A percentile compares a stretch with the other conserved stretches of the same genome.
These are phyloP conservation scores for Penicillium parvum DNA, from an alignment of 495 filamentous ascomycete genomes.

Conservation along the genomic window DNA sequence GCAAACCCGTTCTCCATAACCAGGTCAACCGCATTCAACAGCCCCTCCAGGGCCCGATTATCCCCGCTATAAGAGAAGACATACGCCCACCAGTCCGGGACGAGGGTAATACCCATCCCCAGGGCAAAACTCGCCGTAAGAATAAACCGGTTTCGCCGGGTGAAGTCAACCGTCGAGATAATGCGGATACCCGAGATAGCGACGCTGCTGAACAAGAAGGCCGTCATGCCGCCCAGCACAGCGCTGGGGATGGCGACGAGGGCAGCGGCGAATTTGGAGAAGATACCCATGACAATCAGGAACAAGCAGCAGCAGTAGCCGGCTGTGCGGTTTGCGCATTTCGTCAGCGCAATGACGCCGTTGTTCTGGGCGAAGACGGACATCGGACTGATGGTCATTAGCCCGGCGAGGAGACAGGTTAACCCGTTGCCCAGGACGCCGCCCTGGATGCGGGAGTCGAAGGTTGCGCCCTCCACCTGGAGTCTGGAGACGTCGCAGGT, in stretches of 20 bases:
- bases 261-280: conserved; percentile 88
- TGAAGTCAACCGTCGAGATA: conserved; percentile 73
- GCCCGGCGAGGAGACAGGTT: conserved; percentile 72
- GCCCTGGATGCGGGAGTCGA: conserved; percentile 88
- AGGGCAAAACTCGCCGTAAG: conserved; percentile 72
- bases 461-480: conserved; percentile 71
- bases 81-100: conserved; percentile 70
- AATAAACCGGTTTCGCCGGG: conserved; percentile 81
- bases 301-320: conserved; percentile 77
- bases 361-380: conserved; percentile 85
- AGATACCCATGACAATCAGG: conserved; percentile 82
- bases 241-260: conserved; percentile 76
- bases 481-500: conserved; percentile 76
- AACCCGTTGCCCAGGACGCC: conserved; percentile 74
- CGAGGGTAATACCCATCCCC: conserved; percentile 77
- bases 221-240: conserved; percentile 90
- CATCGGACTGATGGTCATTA: conserved; percentile 84
- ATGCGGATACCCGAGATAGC: conserved; percentile 85
- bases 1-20: conserved; percentile 68
- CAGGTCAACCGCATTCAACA: conserved; percentile 77
- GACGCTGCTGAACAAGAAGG: conserved; percentile 82
- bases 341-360: conserved; percentile 83
- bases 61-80: conserved; percentile 72
- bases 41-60: conserved; percentile 67
- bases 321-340: conserved; percentile 83